Evolutionary conservation across 129 eudicot species (phyloP), one percentile per base, ranked within the genome.

Genomic region (Apium graveolens): DNA sequence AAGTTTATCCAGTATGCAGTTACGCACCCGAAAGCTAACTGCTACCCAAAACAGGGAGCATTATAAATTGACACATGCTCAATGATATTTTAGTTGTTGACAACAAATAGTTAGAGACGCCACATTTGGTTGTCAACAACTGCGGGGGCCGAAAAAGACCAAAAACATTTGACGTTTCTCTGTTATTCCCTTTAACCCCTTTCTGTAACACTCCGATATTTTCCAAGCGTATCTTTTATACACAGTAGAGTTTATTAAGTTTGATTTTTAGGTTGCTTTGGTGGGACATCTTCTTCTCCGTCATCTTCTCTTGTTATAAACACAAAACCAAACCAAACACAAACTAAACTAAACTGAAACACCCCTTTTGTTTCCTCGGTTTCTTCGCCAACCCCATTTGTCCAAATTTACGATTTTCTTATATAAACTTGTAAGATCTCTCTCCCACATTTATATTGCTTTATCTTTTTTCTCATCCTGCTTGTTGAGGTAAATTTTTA

Each of bases 331-430:
- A 49, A 21, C 63, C 2, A 85, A 82, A 78, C 77, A n/a, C 81
- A 44, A 44, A 17, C 24, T 16, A 3, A 46, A 48, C 24, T 9
- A 7, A 53, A 53, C 29, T 7, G 3, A 7, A 7, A 1, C 27
- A 8, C 63, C 63, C 70, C 70, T 29, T 63, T 63, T 63, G 34
- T 65, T 44, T 51, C 84, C 87, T 89, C 79, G 86, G 37, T 81
- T 87, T 86, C 76, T 76, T 83, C 93, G 91, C 80, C 84, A 77
- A 39, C 49, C 29, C 81, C 66, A 43, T 81, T 37, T 83, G 42
- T 34, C 73, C 57, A 12, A 44, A 21, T 43, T 20, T 82, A 80
- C 35, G 4, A 74, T 60, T 73, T 41, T 12, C 75, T 39, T 44
- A 44, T 76, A 76, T 83, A 82, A 53, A 79, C 80, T 39, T 79